Conservation (phyloP, 306 rosid genomes). For the Dalbergia cochinchinensis region DNA sequence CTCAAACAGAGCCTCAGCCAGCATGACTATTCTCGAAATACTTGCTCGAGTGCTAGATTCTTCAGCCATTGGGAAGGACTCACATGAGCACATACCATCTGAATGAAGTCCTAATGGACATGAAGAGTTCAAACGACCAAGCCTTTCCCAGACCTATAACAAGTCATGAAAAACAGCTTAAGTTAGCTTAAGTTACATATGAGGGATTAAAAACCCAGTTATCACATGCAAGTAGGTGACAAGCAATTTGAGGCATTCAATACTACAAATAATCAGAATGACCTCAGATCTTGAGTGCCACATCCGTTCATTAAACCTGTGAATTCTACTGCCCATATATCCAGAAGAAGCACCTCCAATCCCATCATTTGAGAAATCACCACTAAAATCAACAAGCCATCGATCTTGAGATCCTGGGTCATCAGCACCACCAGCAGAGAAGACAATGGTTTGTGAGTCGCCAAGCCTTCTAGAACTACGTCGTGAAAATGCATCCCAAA, state of each 20-base stretch:
- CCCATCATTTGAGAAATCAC: slow-evolving; percentile 72
- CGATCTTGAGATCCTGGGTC: slow-evolving; percentile 76
- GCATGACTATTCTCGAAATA: slow-evolving; percentile 96
- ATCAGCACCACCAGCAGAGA: slow-evolving; percentile 71
- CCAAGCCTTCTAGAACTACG: slow-evolving; percentile 84
- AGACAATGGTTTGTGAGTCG: slow-evolving; percentile 77
- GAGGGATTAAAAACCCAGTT: slow-evolving; percentile 29
- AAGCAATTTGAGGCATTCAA: slow-evolving; percentile 37
- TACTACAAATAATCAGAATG: slow-evolving; percentile 47
- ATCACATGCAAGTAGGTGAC: slow-evolving; percentile 35
- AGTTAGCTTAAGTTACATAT: slow-evolving; percentile 26
- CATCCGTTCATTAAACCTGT: slow-evolving; percentile 67
- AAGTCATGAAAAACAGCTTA: slow-evolving; percentile 35
- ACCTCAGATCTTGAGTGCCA: slow-evolving; percentile 91
- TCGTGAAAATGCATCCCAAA: slow-evolving; percentile 91
- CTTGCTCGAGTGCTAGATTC: slow-evolving; percentile 89
- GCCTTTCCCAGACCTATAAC: slow-evolving; percentile 91
- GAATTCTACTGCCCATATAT: slow-evolving; percentile 69
- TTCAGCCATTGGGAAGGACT: slow-evolving; percentile 69
- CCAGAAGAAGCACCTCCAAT: slow-evolving; percentile 68
- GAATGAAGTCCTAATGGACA: slow-evolving; percentile 93
- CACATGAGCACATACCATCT: slow-evolving; percentile 88
- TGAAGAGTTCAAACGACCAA: slow-evolving; percentile 65
- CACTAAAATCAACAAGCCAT: slow-evolving; percentile 93
- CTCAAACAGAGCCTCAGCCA: slow-evolving; percentile 98